A percentile compares a stretch with the other conserved stretches of the same genome.
phyloP scores from a whole-genome alignment of 192 early-diverging fungal genomes.

The Backusella mclennaniae region DNA sequence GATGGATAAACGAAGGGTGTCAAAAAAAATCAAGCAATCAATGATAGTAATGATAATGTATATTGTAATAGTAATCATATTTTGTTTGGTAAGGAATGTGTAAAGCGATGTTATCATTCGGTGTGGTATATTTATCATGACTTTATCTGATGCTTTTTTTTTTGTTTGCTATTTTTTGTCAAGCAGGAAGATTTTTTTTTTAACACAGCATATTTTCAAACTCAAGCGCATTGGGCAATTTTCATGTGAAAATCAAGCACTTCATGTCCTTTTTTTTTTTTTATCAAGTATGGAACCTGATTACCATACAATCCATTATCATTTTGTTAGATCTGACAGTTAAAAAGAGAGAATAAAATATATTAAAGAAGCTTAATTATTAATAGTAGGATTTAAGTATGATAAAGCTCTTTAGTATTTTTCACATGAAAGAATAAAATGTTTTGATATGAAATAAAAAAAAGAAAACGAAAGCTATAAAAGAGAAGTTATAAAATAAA shows the following conservation, averaged over 20 bases:
- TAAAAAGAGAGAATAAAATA: neutral
- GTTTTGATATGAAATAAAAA: neutral
- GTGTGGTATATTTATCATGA: neutral
- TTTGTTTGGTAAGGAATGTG: neutral
- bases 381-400: neutral
- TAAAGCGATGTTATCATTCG: neutral
- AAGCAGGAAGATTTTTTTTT: neutral
- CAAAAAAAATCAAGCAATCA: neutral
- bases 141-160: neutral
- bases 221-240: neutral
- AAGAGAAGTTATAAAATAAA: neutral
- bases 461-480: neutral
- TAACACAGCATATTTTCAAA: neutral
- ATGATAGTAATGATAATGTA: neutral
- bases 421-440: neutral
- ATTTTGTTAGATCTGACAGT: neutral
- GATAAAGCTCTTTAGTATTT: neutral
- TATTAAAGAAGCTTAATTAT: neutral
- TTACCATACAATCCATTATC: neutral
- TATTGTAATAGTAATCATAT: neutral
- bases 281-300: neutral
- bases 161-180: neutral
- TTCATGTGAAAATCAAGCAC: conserved; percentile 6
- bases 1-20: neutral
- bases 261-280: neutral